Base-by-base conservation (phyloP, 2,329 filamentous ascomycete species). In the Emericellopsis atlantica region DNA sequence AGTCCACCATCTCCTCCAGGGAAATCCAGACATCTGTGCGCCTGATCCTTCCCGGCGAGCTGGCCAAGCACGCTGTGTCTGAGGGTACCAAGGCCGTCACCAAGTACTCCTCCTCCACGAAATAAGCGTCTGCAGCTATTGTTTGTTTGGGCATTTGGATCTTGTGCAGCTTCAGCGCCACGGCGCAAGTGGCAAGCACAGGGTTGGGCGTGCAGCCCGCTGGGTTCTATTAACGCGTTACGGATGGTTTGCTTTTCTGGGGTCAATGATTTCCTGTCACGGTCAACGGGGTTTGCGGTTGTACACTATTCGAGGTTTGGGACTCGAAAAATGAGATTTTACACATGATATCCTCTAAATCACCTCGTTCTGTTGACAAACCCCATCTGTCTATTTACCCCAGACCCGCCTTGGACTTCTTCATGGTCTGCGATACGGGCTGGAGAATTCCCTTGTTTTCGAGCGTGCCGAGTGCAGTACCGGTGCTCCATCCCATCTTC, bases 31-130 rank as follows among this genome's bases (percentile, higher is more conserved):
- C 92, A 56, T 95, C 92, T 54, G 92, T 98, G 56, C 84, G 92
- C 53, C 81, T 98, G 48, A 98, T 98, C 70, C 84, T 98, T 41
- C 92, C 92, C 37, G 92, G 92, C 72, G 92, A 98, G 74, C 79
- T 98, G 56, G 92, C 92, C 66, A 98, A 98, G 84, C 92, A 98
- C 72, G 92, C 92, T 54, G 92, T 98, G 38, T 98, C 92, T 56
- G 92, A 98, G 74, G 92, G 92, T 62, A 98, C 92, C 66, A 98
- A 98, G 86, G 92, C 92, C 44, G 92, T 98, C 56, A 98, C 92
- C 77, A 98, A 98, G 82, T 98, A 96, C 80, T 96, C 90, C 54
- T 95, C 90, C 45, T 95, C 90, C 62, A 92, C 89, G 70, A 98
- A 96, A 87, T 96, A 95, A 79, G 69, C 53, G 54, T 60, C 60